phyloP scores from a whole-genome alignment of 1,139 yeast genomes.

The Blastobotrys serpentis region DNA sequence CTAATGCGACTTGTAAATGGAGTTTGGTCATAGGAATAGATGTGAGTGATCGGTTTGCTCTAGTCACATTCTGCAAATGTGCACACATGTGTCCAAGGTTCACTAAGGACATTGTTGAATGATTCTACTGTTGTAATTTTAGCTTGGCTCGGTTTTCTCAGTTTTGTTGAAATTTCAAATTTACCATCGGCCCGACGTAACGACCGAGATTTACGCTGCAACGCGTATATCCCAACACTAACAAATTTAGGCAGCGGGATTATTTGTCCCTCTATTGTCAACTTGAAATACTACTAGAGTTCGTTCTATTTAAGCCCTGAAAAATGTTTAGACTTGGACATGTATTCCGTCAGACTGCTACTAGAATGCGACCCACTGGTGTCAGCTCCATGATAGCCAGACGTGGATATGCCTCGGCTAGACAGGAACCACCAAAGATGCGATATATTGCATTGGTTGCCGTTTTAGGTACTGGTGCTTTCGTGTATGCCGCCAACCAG shows the following conservation, averaged over 20 bases:
- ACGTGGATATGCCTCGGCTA: conserved; percentile 18
- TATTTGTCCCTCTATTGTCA: too few species aligned
- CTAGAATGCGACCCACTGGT: neutral
- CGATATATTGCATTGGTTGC: conserved; percentile 36
- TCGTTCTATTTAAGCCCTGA: too few species aligned
- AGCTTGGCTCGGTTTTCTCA: neutral
- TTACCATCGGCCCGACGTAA: neutral
- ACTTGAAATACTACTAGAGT: too few species aligned
- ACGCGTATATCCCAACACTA: neutral
- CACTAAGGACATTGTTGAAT: conserved; percentile 68
- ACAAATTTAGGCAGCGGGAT: too few species aligned
- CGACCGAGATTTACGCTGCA: neutral
- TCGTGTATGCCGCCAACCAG: conserved; percentile 51
- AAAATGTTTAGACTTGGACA: conserved; percentile 7
- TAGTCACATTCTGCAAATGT: conserved; percentile 83
- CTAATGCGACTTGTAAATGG: conserved; percentile 79
- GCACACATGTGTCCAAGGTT: conserved; percentile 82
- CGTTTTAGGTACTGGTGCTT: conserved; percentile 44
- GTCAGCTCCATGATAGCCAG: neutral
- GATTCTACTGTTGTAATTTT: neutral
- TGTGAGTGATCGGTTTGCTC: conserved; percentile 71
- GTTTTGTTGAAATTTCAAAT: neutral
- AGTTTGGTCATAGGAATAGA: conserved; percentile 81
- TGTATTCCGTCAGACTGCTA: neutral
- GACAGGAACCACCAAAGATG: conserved; percentile 34